phyloP scores from a whole-genome alignment of 176 grass and related monocot species.

The Tillandsia leiboldiana region DNA sequence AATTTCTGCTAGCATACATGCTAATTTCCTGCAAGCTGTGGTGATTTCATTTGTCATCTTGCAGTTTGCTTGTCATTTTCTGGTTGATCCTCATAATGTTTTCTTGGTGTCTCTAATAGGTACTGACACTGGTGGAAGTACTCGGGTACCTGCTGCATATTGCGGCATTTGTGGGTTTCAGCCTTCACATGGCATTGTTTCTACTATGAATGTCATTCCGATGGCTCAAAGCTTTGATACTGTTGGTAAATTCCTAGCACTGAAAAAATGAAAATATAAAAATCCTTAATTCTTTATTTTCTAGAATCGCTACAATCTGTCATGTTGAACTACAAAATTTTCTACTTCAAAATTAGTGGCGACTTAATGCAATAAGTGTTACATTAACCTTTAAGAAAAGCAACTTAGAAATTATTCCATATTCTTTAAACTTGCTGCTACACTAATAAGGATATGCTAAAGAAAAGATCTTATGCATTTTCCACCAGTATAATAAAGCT shows the following conservation, averaged over 20 bases:
- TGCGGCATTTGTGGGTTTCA: conserved; percentile 79
- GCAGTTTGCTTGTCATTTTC: conserved; percentile 1
- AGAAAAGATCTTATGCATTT: no score
- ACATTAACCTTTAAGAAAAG: no score
- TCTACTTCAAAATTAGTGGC: no score
- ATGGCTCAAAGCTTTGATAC: conserved; percentile 89
- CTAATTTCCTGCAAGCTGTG: neutral
- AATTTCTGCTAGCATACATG: neutral
- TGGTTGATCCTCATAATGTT: neutral
- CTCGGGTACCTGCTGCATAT: conserved; percentile 80
- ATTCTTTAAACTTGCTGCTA: no score
- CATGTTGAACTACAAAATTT: no score
- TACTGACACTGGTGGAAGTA: conserved; percentile 78
- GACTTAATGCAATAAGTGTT: no score
- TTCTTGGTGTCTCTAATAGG: conserved; percentile 27
- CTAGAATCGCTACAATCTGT: neutral
- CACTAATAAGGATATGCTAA: no score
- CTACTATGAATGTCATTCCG: conserved; percentile 35
- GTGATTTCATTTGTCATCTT: neutral
- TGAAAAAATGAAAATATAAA: neutral
- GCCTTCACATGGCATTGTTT: conserved; percentile 61
- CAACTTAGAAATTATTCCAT: no score
- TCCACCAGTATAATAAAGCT: no score
- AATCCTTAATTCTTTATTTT: neutral
- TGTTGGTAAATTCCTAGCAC: conserved; percentile 37